Evolutionary conservation across 1,284 basidiomycete species (phyloP), one percentile per base, ranked within the genome.

Genomic region (Singerocomus rubriflavus): DNA sequence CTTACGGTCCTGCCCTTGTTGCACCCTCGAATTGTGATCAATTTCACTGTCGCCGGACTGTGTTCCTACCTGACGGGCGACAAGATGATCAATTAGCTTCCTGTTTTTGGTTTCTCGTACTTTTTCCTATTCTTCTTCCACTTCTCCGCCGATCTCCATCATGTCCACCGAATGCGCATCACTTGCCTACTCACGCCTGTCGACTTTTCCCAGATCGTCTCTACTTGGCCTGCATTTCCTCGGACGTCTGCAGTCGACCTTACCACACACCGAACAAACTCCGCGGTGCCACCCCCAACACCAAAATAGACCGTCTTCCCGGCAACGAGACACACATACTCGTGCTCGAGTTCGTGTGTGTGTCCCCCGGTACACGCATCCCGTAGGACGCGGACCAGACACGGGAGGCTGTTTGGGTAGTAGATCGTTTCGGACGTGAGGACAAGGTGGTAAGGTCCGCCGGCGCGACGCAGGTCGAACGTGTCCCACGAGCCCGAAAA

Each of bases 301-400:
- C 96, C 96, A 71, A 98, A 98, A 67, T 99, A 98, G 27, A 98
- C 73, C 10, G 93, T 78, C 71, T 95, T 98, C n/a, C 85, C 86
- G 0, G 92, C 91, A 4, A 93, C 84, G 12, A 94, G 76, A 61
- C 85, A 89, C 9, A 79, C 38, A 55, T 51, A 45, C 11, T 36
- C 31, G 16, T 52, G 32, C 21, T 21, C 21, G 21, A 21, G 21
- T 21, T 21, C 21, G 21, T 21, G 21, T 21, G 2, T 21, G 21
- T 21, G 21, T 13, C 21, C 50, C 31, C 10, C 38, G 0, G 38
- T 17, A 32, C 56, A 60, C 6, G 57, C 58, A 5, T 54, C 52
- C 14, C 48, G 56, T 62, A 87, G 58, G n/a, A 85, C 72, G 27
- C 72, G 63, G 12, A 93, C 72, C 21, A 98, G 73, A n/a, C 83